Percentiles rank a stretch among this genome's conserved stretches.
phyloP scores from a whole-genome alignment of 148 eudicot genomes.

The Cornus florida region DNA sequence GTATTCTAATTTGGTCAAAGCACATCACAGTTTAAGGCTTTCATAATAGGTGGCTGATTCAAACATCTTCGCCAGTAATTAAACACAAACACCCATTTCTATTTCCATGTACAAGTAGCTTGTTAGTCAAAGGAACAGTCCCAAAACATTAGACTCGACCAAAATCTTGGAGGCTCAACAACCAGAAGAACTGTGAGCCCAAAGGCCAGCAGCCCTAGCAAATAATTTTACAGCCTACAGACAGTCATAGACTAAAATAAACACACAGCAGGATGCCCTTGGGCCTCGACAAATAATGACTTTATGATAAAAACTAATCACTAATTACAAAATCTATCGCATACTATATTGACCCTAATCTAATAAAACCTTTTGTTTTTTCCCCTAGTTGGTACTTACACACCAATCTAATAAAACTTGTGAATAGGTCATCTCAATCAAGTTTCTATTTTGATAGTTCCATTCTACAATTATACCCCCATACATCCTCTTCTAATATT shows the following conservation, averaged over 20 bases:
- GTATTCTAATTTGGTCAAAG: neutral
- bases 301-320: no score
- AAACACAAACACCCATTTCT: neutral
- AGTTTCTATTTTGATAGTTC: neutral
- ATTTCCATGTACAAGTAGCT: neutral
- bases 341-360: neutral
- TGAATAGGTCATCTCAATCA: neutral
- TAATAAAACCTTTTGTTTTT: neutral
- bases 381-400: no score
- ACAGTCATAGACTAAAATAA: neutral
- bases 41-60: neutral
- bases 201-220: neutral
- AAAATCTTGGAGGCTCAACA: no score
- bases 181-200: no score
- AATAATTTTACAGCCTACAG: neutral
- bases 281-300: neutral
- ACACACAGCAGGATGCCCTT: neutral
- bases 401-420: neutral
- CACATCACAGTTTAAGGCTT: neutral
- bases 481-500: no score
- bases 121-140: neutral
- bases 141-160: neutral
- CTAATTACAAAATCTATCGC: no score
- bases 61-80: neutral
- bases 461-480: no score